Base-by-base conservation (phyloP, 805 yeast species). In the Hanseniaspora valbyensis region DNA sequence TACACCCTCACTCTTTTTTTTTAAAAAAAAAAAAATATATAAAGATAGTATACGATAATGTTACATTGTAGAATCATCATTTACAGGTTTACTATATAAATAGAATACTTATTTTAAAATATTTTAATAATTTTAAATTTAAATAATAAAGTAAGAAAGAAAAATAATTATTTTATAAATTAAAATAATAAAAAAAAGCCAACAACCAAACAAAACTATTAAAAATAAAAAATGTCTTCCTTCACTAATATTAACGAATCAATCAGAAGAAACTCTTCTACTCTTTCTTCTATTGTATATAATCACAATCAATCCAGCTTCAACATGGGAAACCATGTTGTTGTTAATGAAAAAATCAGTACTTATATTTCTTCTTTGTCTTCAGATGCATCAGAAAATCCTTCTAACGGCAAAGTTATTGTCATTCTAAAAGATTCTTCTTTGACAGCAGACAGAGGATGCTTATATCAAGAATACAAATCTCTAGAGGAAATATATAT, bases 311-410 rank as follows among this genome's bases (percentile, higher is more conserved):
- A 44, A 21, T 22, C 33, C 8, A 33, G 4, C 14, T 48, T 48
- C 18, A 40, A 29, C 16, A 40, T 48, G 41, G 51, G 51, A 22
- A 48, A 34, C 41, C 51, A 48, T 40, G 51, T 40, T 13, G 8
- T 40, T 22, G 18, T 48, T 4, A 44, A 44, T 33, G 33, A 40
- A 25, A 39, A 48, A 14, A 48, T 48, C 8, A 48, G 51, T 24
- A 48, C 51, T 1, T 48, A 48, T 28, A 48, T 48, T n/a, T 48
- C 51, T 8, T 40, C 51, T 18, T 25, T 44, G n/a, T 18, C 43
- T 19, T 16, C 30, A 12, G 32, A 29, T n/a, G 24, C 30, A 10
- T 5, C n/a, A 16, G 14, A 34, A 9, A 9, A 2, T 19, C 3
- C 28, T 1, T 22, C 44, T 14, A 48, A 48, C 19, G 44, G 44